Evolutionary conservation across 441 rosid genomes (phyloP).

Genomic region (Eruca vesicaria): DNA sequence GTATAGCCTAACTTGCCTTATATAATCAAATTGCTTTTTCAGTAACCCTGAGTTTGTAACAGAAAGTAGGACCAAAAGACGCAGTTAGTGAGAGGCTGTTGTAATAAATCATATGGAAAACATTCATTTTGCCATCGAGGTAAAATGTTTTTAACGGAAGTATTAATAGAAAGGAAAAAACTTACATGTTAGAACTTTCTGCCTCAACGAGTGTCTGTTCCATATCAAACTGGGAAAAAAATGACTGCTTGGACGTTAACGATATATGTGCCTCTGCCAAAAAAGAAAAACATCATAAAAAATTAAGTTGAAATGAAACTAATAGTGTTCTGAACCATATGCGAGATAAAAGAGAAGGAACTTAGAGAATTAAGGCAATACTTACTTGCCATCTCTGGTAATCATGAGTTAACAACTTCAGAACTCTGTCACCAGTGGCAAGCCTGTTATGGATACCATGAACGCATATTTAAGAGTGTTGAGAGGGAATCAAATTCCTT

Average conservation of each 20-base stretch:
- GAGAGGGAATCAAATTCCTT: too few relatives aligned
- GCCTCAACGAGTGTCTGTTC: conserved; percentile 95
- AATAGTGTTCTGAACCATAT: background rate
- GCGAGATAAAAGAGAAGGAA: background rate
- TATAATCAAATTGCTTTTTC: conserved; percentile 87
- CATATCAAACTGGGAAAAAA: conserved; percentile 92
- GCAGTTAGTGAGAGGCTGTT: conserved; percentile 84
- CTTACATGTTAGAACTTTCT: conserved; percentile 91
- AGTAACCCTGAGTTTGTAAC: conserved; percentile 88
- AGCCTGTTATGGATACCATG: too few relatives aligned
- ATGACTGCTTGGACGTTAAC: conserved; percentile 89
- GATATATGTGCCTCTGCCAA: conserved; percentile 92
- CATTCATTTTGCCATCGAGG: background rate
- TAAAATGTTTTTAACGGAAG: background rate
- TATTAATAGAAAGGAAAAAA: too few relatives aligned
- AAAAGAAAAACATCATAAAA: conserved; percentile 29
- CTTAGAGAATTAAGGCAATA: conserved; percentile 19
- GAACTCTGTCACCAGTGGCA: too few relatives aligned
- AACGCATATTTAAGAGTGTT: too few relatives aligned
- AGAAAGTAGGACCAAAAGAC: conserved; percentile 79
- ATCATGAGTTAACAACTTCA: conserved; percentile 48
- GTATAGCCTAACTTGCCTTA: conserved; percentile 64
- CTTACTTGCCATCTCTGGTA: conserved; percentile 95
- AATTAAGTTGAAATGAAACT: conserved; percentile 15
- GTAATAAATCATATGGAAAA: conserved; percentile 26